Evolutionary conservation across 352 stramenopile species (phyloP).

Genomic region (Bremia lactucae): DNA sequence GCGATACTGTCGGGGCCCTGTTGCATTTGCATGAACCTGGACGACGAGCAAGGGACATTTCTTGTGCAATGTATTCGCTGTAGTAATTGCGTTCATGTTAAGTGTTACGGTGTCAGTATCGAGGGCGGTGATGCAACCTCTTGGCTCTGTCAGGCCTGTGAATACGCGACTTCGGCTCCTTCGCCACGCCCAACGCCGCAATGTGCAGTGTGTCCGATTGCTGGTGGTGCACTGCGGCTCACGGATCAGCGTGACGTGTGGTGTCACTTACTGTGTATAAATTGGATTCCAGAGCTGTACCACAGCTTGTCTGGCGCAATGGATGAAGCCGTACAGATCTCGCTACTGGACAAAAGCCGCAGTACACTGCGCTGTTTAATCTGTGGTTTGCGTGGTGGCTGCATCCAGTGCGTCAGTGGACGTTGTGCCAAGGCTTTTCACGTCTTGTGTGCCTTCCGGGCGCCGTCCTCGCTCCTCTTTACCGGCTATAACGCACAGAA

Average conservation of each 20-base stretch:
- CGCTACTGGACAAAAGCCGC: constrained; percentile 51
- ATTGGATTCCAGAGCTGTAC: constrained; percentile 84
- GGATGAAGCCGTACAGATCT: constrained; percentile 57
- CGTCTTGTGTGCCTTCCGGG: constrained; percentile 66
- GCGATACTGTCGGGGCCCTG: constrained; percentile 15
- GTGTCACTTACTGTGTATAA: constrained; percentile 76
- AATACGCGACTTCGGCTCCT: constrained; percentile 4
- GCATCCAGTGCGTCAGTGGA: constrained; percentile 82
- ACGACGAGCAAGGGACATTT: constrained; percentile 46
- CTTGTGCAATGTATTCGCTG: constrained; percentile 59
- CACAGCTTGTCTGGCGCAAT: constrained; percentile 46
- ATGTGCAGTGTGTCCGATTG: constrained; percentile 57
- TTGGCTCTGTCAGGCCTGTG: constrained; percentile 68
- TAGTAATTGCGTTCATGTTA: constrained; percentile 56
- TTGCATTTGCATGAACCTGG: constrained; percentile 64
- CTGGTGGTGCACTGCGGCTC: constrained; percentile 60
- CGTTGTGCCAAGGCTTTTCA: constrained; percentile 79
- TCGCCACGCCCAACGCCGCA: constrained; percentile 21
- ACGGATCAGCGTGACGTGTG: constrained; percentile 51
- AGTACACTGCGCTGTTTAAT: constrained; percentile 66
- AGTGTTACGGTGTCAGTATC: constrained; percentile 65
- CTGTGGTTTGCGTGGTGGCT: constrained; percentile 71
- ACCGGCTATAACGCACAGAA: constrained; percentile 74
- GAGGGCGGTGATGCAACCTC: constrained; percentile 14
- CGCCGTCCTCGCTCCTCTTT: constrained; percentile 57